A percentile compares a stretch with the other conserved stretches of the same genome.
These are phyloP conservation scores for Chrysanthemum seticuspe DNA, from an alignment of 129 eudicot species.

Conservation along the genomic window DNA sequence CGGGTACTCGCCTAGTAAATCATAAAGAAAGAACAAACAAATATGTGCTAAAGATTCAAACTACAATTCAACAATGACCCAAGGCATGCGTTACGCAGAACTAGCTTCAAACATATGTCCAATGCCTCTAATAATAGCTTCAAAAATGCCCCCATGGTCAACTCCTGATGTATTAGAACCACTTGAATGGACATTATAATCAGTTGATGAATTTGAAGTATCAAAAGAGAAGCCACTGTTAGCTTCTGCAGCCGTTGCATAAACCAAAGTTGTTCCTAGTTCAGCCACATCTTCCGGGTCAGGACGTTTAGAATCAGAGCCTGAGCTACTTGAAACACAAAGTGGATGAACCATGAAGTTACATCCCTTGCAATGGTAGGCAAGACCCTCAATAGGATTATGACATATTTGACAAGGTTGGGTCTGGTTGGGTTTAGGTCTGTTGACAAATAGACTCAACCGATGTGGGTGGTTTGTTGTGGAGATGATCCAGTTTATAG, in stretches of 20 bases:
- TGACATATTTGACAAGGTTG: conserved; percentile 19
- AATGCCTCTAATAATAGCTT: conserved; percentile 11
- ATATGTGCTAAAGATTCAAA: background rate
- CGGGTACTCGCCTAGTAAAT: too few relatives aligned
- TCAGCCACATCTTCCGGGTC: conserved; percentile 13
- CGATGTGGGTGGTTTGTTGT: conserved; percentile 8
- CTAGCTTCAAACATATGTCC: conserved; percentile 21
- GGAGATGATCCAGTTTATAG: conserved; percentile 6
- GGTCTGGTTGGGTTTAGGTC: background rate
- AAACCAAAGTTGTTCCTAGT: background rate
- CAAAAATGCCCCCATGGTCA: conserved; percentile 1
- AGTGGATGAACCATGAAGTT: conserved; percentile 18
- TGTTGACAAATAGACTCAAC: conserved; percentile 11
- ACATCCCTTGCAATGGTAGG: conserved; percentile 12
- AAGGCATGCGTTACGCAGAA: background rate
- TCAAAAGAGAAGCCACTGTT: background rate
- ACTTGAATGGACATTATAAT: conserved; percentile 6
- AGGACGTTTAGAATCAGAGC: background rate
- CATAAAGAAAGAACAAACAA: too few relatives aligned
- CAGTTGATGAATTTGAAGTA: conserved; percentile 11
- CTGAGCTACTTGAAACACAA: background rate
- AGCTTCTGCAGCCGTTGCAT: background rate
- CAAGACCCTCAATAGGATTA: conserved; percentile 14
- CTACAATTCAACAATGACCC: background rate
- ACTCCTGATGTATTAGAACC: background rate